Conservation (phyloP, 176 grass and related monocot species). For the Oryza brachyantha region DNA sequence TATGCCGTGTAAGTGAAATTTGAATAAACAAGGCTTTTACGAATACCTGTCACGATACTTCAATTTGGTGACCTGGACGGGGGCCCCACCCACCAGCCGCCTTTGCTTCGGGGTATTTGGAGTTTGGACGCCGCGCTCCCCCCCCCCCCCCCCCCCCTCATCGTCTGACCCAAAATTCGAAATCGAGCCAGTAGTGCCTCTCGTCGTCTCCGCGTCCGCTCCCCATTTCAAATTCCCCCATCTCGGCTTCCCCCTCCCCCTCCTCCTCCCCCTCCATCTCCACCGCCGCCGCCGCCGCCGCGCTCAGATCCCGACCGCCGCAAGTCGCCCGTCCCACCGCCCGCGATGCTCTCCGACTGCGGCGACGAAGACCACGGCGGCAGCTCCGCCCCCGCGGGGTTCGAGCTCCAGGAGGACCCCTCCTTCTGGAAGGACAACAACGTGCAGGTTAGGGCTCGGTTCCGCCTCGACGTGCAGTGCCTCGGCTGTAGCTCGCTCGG, state of each 20-base stretch:
- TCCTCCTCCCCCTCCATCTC: not conserved
- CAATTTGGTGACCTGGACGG: not conserved
- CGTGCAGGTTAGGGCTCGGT: constrained; percentile 56
- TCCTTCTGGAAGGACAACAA: constrained; percentile 99
- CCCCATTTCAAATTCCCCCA: constrained; percentile 43
- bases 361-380: constrained; percentile 29
- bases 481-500: not conserved
- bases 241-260: constrained; percentile 7
- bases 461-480: not conserved
- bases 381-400: constrained; percentile 27
- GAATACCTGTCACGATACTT: not conserved
- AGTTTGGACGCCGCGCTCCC: not conserved
- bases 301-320: constrained; percentile 22
- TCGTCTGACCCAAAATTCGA: constrained; percentile 49
- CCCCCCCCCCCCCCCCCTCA: too few relatives aligned
- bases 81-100: not conserved
- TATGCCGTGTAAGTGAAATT: not conserved
- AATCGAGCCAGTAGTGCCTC: constrained; percentile 50
- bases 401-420: constrained; percentile 82
- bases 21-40: not conserved
- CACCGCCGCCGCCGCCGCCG: not conserved
- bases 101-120: not conserved
- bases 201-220: not conserved
- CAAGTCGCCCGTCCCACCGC: not conserved
- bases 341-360: constrained; percentile 34